Evolutionary conservation across 495 filamentous ascomycete genomes (phyloP), one percentile per base, ranked within the genome.

Genomic region (Glonium stellatum): DNA sequence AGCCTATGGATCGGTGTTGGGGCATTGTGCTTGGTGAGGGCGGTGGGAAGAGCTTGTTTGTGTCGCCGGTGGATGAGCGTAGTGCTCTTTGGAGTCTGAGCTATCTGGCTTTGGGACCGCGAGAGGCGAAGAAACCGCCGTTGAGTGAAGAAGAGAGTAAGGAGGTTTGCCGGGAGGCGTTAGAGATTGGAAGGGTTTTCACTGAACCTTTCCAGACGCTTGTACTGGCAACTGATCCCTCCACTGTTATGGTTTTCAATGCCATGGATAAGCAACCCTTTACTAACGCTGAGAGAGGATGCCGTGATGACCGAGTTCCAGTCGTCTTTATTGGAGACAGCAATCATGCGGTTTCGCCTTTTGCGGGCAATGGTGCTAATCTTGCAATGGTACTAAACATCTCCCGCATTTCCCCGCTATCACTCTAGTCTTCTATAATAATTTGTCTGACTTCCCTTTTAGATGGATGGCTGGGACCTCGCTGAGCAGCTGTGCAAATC

Each of bases 281-380:
- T 55, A 11, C 39, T 13, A 44, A 44, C 39, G 39, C 13, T 44
- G 39, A 44, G 4, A 3, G 13, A 44, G 39, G 10, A 44, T 44
- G 13, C 13, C 39, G 39, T 44, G 39, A 44, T 15, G 39, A 44
- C 39, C 39, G 13, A 44, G 39, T 11, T 18, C 13, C 13, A 25
- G 66, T 74, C 13, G 54, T 77, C 18, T 78, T 77, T 55, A 68
- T 78, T 23, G 76, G 76, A 0, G 74, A 78, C 49, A 62, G 63
- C 39, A 77, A 77, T 58, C 76, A 78, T 55, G 74, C 73, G 1
- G 71, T 78, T 19, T 73, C 67, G 47, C 70, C 74, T 1, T 78
- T 76, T 64, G 75, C 73, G n/a, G 73, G 73, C 13, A 72, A 71
- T 54, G 75, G 75, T 5, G 75, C 72, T 10, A 76, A 74, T 55